Percentiles rank a stretch among this genome's conserved stretches.
Evolutionary conservation across 2,329 filamentous ascomycete genomes (phyloP).

Genomic region (Fusarium pseudonygamai): DNA sequence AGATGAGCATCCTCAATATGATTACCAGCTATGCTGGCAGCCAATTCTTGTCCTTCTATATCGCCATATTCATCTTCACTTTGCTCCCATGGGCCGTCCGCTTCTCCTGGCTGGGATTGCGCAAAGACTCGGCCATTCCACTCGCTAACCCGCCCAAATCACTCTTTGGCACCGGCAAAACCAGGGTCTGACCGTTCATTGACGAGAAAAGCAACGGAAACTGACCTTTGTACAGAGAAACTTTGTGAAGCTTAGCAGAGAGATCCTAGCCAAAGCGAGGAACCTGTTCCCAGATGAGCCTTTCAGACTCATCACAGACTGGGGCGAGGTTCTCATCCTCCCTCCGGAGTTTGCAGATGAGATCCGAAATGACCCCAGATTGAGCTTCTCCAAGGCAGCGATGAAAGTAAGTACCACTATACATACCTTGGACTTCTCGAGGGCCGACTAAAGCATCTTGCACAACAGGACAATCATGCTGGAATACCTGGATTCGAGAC

Average conservation of each 20-base stretch:
- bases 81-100: background rate
- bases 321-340: conserved; percentile 1
- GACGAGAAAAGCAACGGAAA: background rate
- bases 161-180: background rate
- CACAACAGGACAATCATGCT: background rate
- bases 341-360: background rate
- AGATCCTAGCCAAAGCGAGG: background rate
- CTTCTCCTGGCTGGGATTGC: background rate
- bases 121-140: background rate
- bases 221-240: background rate
- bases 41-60: fast-evolving
- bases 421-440: fast-evolving
- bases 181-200: background rate
- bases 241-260: background rate
- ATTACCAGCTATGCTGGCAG: background rate
- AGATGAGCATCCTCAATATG: background rate
- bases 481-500: background rate
- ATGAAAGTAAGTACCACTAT: background rate
- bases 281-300: background rate
- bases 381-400: background rate
- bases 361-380: background rate
- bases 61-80: background rate
- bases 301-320: background rate
- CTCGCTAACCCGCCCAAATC: background rate
- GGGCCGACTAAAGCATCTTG: fast-evolving